These are phyloP conservation scores for Aegilops umbellulata DNA, from an alignment of 176 grass and related monocot species.

Conservation along the genomic window DNA sequence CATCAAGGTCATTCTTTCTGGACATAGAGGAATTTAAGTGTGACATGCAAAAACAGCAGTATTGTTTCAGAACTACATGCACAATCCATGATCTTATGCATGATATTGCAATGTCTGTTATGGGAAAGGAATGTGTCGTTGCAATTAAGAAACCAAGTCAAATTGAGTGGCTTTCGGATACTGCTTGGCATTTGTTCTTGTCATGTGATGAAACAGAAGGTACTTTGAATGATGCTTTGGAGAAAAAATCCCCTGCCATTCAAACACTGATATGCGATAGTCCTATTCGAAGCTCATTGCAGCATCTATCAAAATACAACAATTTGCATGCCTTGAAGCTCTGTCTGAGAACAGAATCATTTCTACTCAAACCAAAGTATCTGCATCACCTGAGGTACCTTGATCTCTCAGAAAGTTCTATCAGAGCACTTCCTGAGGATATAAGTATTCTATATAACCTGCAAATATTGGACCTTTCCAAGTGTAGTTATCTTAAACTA, in stretches of 20 bases:
- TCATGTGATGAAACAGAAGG: rapidly evolving
- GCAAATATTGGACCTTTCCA: no score
- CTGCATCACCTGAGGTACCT: no score
- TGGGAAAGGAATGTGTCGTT: neutral
- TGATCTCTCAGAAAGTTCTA: no score
- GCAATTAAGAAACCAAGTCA: neutral
- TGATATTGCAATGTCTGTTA: neutral
- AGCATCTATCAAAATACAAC: neutral
- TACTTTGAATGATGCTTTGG: neutral
- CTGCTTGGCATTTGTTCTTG: neutral
- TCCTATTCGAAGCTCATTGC: rapidly evolving
- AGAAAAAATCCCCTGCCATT: neutral
- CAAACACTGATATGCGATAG: neutral
- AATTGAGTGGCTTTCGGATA: neutral
- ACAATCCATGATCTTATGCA: neutral
- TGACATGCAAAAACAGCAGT: neutral
- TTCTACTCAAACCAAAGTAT: no score
- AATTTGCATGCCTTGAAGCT: no score
- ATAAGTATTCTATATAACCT: no score
- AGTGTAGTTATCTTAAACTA: no score
- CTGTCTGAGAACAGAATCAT: no score
- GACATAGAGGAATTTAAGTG: neutral
- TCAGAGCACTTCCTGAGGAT: no score
- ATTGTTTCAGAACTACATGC: neutral
- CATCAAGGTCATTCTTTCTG: no score